Conservation (phyloP, 768 basidiomycete species). For the Cyathus striatus region DNA sequence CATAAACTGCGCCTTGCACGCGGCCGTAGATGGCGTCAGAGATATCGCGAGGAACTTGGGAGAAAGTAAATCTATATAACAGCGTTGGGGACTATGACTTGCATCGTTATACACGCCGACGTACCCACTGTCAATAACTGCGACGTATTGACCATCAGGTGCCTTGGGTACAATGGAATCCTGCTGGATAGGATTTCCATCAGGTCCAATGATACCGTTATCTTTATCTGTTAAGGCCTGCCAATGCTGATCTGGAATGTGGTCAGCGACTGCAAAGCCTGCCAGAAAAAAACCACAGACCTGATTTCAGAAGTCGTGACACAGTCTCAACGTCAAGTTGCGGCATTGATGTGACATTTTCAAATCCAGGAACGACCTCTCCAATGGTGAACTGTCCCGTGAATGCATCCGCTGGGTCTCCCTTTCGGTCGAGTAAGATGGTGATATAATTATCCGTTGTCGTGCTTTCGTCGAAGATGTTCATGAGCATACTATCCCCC, state of each 20-base stretch:
- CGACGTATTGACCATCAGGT: constrained; percentile 59
- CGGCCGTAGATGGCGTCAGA: constrained; percentile 80
- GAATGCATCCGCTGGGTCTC: constrained; percentile 43
- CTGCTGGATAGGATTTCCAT: constrained; percentile 55
- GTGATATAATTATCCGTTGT: constrained; percentile 62
- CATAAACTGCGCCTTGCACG: constrained; percentile 68
- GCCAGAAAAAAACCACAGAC: constrained; percentile 11
- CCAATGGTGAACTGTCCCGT: constrained; percentile 68
- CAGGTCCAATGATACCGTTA: constrained; percentile 70
- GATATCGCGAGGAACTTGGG: constrained; percentile 70
- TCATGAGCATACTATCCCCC: constrained; percentile 58
- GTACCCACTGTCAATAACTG: constrained; percentile 70
- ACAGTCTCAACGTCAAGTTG: constrained; percentile 65
- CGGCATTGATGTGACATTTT: constrained; percentile 56
- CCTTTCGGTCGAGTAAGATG: constrained; percentile 56
- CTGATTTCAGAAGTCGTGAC: constrained; percentile 46
- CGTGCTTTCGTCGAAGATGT: constrained; percentile 57
- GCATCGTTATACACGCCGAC: constrained; percentile 13
- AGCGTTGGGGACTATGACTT: neutral
- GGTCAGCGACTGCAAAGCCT: too few relatives aligned
- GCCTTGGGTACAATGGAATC: constrained; percentile 68
- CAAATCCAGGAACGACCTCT: constrained; percentile 57
- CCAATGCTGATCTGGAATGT: constrained; percentile 81
- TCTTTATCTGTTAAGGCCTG: constrained; percentile 64
- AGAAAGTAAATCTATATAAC: constrained; percentile 24